Evolutionary conservation across 495 filamentous ascomycete species (phyloP).

Genomic region (Aspergillus carlsbadensis): DNA sequence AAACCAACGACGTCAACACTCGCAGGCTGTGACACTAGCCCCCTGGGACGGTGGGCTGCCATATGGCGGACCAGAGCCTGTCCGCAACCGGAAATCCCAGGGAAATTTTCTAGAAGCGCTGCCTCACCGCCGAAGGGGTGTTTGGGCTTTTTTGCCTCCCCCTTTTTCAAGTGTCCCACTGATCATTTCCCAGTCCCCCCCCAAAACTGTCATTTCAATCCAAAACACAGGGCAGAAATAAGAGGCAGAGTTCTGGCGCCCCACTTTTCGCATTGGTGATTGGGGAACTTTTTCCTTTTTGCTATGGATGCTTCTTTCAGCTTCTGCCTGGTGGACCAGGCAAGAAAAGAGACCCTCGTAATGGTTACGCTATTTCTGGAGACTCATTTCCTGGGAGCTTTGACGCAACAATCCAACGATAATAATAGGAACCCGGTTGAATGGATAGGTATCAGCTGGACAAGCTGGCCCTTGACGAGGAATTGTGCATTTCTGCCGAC

Average conservation of each 20-base stretch:
- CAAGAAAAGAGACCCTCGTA: not conserved
- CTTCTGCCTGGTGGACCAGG: slow-evolving; percentile 6
- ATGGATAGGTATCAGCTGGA: not conserved
- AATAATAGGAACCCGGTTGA: not conserved
- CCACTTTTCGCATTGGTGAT: slow-evolving; percentile 1
- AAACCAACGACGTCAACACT: slow-evolving; percentile 26
- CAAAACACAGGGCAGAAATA: slow-evolving; percentile 4
- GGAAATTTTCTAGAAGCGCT: slow-evolving; percentile 48
- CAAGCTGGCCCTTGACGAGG: not conserved
- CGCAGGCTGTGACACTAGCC: slow-evolving; percentile 18
- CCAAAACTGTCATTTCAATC: not conserved
- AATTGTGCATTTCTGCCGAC: slow-evolving; percentile 17
- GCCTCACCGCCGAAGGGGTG: slow-evolving; percentile 14
- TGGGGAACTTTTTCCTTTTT: not conserved
- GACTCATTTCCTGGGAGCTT: not conserved
- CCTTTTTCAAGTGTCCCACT: slow-evolving; percentile 19
- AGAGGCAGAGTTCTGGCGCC: not conserved
- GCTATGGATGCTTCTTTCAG: not conserved
- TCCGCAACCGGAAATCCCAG: slow-evolving; percentile 38
- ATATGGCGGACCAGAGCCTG: slow-evolving; percentile 9
- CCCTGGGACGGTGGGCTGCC: slow-evolving; percentile 14
- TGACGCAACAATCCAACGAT: too few species aligned
- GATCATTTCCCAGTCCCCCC: slow-evolving; percentile 14
- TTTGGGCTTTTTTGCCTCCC: slow-evolving; percentile 14
- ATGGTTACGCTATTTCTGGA: not conserved